Percentiles rank a stretch among this genome's conserved stretches.
phyloP scores from a whole-genome alignment of 805 yeast genomes.

The Ogataea kodamae region DNA sequence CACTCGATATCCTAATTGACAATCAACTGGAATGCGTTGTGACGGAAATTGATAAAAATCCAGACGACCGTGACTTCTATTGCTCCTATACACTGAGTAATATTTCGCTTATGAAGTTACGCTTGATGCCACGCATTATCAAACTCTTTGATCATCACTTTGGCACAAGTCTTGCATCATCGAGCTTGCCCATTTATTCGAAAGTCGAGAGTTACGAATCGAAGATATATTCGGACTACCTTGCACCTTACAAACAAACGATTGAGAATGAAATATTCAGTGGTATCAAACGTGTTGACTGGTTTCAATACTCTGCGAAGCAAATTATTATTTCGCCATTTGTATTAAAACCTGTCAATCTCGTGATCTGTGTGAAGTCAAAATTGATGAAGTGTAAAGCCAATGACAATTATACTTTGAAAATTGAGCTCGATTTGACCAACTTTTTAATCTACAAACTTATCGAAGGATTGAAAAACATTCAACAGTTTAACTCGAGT shows the following conservation, averaged over 20 bases:
- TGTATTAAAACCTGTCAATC: constrained; percentile 24
- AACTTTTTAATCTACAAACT: constrained; percentile 24
- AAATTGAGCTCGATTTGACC: constrained; percentile 23
- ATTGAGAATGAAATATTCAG: constrained; percentile 38
- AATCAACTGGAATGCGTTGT: constrained; percentile 41
- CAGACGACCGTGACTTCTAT: constrained; percentile 23
- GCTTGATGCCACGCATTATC: constrained; percentile 46
- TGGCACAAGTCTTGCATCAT: constrained; percentile 41
- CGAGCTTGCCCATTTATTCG: constrained; percentile 42
- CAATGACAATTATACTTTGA: constrained; percentile 18
- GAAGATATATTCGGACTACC: constrained; percentile 51
- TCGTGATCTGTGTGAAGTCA: constrained; percentile 27
- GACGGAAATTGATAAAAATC: constrained; percentile 32
- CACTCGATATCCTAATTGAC: constrained; percentile 39
- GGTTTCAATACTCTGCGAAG: constrained; percentile 32
- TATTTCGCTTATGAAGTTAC: constrained; percentile 43
- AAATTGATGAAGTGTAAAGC: constrained; percentile 21
- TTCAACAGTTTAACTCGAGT: constrained; percentile 24
- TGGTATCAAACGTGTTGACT: constrained; percentile 40
- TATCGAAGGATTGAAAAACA: constrained; percentile 20
- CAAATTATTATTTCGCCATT: constrained; percentile 21
- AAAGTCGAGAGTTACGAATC: constrained; percentile 47
- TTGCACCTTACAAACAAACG: constrained; percentile 44
- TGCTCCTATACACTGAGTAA: constrained; percentile 47
- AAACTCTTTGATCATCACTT: constrained; percentile 50